Conservation (phyloP, 2,329 filamentous ascomycete species). For the Colletotrichum musicola region DNA sequence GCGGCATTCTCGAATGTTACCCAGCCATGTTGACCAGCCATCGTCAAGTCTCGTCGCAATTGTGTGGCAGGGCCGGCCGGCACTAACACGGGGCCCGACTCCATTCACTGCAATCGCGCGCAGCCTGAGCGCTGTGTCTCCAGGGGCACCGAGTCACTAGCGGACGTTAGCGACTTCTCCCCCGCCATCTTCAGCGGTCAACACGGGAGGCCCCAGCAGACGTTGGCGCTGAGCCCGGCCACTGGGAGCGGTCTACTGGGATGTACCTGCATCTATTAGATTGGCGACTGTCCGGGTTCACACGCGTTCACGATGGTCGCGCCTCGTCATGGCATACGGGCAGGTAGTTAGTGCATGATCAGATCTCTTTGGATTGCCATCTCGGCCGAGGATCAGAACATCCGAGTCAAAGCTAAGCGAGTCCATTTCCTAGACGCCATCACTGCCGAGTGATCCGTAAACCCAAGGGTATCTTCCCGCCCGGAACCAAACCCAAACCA, state of each 20-base stretch:
- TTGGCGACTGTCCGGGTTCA: background rate
- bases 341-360: background rate
- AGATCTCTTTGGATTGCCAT: slow-evolving; percentile 12
- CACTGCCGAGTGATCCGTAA: background rate
- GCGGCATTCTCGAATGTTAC: background rate
- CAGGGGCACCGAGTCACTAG: slow-evolving; percentile 15
- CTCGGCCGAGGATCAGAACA: background rate
- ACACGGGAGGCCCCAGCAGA: slow-evolving; percentile 29
- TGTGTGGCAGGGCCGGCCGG: slow-evolving; percentile 26
- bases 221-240: slow-evolving; percentile 17
- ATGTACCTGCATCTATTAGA: slow-evolving; percentile 9
- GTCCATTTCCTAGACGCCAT: slow-evolving; percentile 6
- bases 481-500: slow-evolving; percentile 1
- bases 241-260: slow-evolving; percentile 11
- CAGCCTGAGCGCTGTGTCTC: slow-evolving; percentile 26
- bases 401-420: background rate
- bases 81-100: slow-evolving; percentile 21
- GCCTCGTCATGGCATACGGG: background rate
- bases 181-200: slow-evolving; percentile 32
- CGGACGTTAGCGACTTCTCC: slow-evolving; percentile 3
- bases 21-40: slow-evolving; percentile 28
- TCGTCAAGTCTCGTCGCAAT: slow-evolving; percentile 3
- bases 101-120: background rate
- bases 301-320: background rate
- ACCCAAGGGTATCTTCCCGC: slow-evolving; percentile 4